Percentiles rank a stretch among this genome's conserved stretches.
Evolutionary conservation across 768 basidiomycete species (phyloP).

Genomic region (Mycena metata): DNA sequence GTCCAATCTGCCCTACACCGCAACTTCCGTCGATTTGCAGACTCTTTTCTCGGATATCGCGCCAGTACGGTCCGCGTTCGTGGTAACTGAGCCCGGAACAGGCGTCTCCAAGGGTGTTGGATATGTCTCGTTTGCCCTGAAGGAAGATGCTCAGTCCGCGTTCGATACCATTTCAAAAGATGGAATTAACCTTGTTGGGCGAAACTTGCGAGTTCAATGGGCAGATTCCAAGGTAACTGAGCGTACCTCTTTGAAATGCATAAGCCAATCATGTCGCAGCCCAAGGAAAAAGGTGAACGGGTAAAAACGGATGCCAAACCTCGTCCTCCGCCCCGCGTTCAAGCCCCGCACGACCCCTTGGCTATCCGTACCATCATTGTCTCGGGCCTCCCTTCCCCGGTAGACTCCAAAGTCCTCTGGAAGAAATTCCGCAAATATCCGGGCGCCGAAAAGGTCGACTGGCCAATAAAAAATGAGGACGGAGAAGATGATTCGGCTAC

Average conservation of each 20-base stretch:
- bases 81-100: constrained; percentile 84
- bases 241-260: not conserved
- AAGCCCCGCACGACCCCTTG: constrained; percentile 72
- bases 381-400: constrained; percentile 74
- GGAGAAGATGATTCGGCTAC: constrained; percentile 62
- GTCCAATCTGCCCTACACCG: constrained; percentile 91
- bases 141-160: constrained; percentile 87
- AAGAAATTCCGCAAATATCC: constrained; percentile 88
- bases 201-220: constrained; percentile 83
- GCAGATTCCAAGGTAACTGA: constrained; percentile 79
- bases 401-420: constrained; percentile 81
- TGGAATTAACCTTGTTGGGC: constrained; percentile 74
- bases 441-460: constrained; percentile 83
- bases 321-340: constrained; percentile 51
- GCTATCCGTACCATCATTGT: constrained; percentile 87
- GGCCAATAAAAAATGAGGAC: constrained; percentile 67
- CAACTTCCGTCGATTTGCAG: constrained; percentile 90
- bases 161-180: constrained; percentile 75
- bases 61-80: constrained; percentile 93
- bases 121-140: constrained; percentile 92
- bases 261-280: constrained; percentile 45
- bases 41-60: constrained; percentile 97
- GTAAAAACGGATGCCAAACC: constrained; percentile 54
- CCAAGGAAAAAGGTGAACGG: constrained; percentile 58
- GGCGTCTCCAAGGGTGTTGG: constrained; percentile 94